Base-by-base conservation (phyloP, 2,329 filamentous ascomycete species). In the Seiridium unicorne region DNA sequence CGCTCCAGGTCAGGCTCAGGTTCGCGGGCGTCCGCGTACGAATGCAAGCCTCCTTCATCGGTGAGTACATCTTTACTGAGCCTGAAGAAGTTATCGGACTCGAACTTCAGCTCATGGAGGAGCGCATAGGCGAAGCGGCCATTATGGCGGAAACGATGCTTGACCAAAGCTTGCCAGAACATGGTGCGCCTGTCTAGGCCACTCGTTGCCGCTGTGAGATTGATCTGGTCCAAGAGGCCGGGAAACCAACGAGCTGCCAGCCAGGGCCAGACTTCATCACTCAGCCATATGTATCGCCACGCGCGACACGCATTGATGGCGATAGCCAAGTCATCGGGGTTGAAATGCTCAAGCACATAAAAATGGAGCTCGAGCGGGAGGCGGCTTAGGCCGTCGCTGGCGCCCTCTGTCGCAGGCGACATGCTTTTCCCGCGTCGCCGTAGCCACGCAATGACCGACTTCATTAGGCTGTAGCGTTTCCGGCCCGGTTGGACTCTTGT, bases 321-420 rank as follows among this genome's bases (percentile, higher is more conserved):
- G 1, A 65, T 64, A 4, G 64, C 61, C 44, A 72, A 53, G 18
- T 71, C 70, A 3, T 58, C 54, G 3, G 65, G 67, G n/a, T 64
- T 66, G 13, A 72, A 61, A 57, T 70, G 47, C 6, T 57, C 55
- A 40, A 72, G 59, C 18, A 72, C 61, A 31, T 69, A 60, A 26
- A 66, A 56, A 55, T 70, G 68, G 8, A 72, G 63, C 60, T 72
- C 70, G 44, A 72, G 66, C 1, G 70, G 70, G 11, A 72, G 68
- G 26, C 68, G 62, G 13, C 63, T 69, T 58, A 72, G 60, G 26
- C 68, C 40, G 32, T 58, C 56, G 38, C n/a, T 42, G 7, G 51
- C 51, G 38, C 38, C 36, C 34, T 53, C 49, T 53, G 31, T 36
- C 18, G 49, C 49, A 26, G 49, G 49, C 34, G 32, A 18, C 4